Percentiles rank a stretch among this genome's conserved stretches.
These are phyloP conservation scores for Physocladia obscura DNA, from an alignment of 192 early-diverging fungal genomes.

Conservation along the genomic window DNA sequence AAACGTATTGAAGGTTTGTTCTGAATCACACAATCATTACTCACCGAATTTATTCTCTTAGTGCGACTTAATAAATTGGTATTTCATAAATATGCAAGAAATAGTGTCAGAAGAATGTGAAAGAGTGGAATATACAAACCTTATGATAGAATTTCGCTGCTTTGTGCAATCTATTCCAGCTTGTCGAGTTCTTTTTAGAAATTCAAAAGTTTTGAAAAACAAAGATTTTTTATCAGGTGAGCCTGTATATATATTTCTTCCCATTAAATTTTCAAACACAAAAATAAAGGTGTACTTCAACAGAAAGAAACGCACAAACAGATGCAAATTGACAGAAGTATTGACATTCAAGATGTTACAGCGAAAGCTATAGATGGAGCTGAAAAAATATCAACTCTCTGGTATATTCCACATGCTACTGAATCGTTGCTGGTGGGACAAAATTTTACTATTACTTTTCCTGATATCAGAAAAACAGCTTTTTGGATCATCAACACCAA, in stretches of 20 bases:
- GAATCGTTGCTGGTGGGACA: conserved; percentile 42
- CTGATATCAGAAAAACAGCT: neutral
- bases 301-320: conserved; percentile 24
- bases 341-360: conserved; percentile 47
- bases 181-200: conserved; percentile 42
- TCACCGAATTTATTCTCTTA: neutral
- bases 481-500: neutral
- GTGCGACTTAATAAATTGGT: conserved; percentile 48
- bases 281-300: neutral
- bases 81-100: conserved; percentile 47
- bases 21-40: neutral
- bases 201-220: conserved; percentile 36
- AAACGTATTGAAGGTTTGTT: conserved; percentile 17
- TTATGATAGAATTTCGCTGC: conserved; percentile 38
- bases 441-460: neutral
- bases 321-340: conserved; percentile 33
- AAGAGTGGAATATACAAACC: conserved; percentile 45
- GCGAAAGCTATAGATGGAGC: conserved; percentile 19
- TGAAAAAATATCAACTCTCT: conserved; percentile 42
- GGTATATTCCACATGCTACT: conserved; percentile 55
- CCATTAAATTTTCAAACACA: no score
- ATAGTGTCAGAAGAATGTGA: conserved; percentile 50
- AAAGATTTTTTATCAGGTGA: conserved; percentile 46
- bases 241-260: no score
- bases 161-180: conserved; percentile 25